Evolutionary conservation across 148 eudicot genomes (phyloP).

Genomic region (Beta vulgaris): DNA sequence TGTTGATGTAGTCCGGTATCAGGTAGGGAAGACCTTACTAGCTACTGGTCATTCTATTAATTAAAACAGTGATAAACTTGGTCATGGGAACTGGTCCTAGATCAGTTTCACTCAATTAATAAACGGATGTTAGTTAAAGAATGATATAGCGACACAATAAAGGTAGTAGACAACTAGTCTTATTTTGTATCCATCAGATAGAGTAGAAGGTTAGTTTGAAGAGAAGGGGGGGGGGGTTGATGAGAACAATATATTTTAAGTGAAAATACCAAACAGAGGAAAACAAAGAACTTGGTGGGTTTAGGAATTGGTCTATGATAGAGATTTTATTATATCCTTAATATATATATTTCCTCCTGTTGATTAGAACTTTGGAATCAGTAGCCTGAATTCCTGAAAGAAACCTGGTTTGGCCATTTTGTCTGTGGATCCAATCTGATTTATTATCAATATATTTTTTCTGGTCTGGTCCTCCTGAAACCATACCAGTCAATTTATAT

Average conservation of each 20-base stretch:
- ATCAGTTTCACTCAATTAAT: slow-evolving; percentile 5
- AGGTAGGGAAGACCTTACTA: slow-evolving; percentile 30
- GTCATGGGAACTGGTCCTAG: background rate
- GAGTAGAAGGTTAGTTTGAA: background rate
- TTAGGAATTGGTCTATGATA: background rate
- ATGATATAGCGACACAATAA: no score
- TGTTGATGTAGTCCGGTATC: slow-evolving; percentile 40
- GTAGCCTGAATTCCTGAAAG: background rate
- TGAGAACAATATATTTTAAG: background rate
- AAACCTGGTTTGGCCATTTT: background rate
- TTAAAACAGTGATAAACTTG: background rate
- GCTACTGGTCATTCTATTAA: background rate
- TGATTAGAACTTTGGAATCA: background rate
- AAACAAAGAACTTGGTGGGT: background rate
- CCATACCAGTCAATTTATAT: background rate
- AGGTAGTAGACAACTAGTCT: no score
- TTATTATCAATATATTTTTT: no score
- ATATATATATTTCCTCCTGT: background rate
- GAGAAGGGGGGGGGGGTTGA: no score
- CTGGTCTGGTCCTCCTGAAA: background rate
- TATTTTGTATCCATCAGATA: background rate
- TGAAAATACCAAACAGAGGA: background rate
- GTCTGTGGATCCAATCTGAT: background rate
- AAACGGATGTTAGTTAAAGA: no score
- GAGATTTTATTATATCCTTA: background rate